Evolutionary conservation across 2,329 filamentous ascomycete genomes (phyloP).

Genomic region (Colletotrichum noveboracense): DNA sequence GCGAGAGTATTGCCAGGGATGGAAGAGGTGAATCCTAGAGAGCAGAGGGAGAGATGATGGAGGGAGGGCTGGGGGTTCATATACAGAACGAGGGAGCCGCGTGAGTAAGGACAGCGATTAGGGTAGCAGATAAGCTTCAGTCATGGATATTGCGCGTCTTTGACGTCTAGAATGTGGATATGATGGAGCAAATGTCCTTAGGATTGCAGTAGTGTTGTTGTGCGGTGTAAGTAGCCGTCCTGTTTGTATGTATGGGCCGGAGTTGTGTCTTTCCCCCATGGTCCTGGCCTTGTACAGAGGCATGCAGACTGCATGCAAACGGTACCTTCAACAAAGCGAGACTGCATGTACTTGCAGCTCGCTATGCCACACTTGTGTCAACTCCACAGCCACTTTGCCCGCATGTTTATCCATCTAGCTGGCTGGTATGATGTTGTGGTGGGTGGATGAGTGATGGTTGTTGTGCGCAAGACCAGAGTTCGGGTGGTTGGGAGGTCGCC

Average conservation of each 20-base stretch:
- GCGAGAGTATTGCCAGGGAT: constrained; percentile 4
- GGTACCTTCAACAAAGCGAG: constrained; percentile 6
- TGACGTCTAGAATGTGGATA: constrained; percentile 8
- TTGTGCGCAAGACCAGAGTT: neutral
- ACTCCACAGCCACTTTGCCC: neutral
- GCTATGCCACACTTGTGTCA: neutral
- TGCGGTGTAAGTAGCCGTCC: neutral
- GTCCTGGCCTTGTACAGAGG: neutral
- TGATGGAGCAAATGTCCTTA: constrained; percentile 6
- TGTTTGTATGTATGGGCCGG: neutral
- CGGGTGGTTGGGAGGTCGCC: constrained; percentile 6
- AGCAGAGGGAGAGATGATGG: neutral
- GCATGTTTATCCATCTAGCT: neutral
- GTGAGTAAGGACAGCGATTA: neutral
- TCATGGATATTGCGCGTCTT: constrained; percentile 14
- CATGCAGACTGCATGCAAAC: constrained; percentile 11
- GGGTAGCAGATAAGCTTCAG: constrained; percentile 16
- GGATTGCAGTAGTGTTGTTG: constrained; percentile 1
- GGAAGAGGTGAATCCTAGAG: neutral
- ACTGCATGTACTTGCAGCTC: neutral
- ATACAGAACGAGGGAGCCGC: constrained; percentile 6
- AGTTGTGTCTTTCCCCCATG: neutral
- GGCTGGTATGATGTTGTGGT: neutral
- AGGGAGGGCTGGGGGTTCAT: constrained; percentile 12
- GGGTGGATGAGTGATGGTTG: constrained; percentile 15